Evolutionary conservation across 192 early-diverging fungal genomes (phyloP), one percentile per base, ranked within the genome.

Genomic region (Phycomyces nitens): DNA sequence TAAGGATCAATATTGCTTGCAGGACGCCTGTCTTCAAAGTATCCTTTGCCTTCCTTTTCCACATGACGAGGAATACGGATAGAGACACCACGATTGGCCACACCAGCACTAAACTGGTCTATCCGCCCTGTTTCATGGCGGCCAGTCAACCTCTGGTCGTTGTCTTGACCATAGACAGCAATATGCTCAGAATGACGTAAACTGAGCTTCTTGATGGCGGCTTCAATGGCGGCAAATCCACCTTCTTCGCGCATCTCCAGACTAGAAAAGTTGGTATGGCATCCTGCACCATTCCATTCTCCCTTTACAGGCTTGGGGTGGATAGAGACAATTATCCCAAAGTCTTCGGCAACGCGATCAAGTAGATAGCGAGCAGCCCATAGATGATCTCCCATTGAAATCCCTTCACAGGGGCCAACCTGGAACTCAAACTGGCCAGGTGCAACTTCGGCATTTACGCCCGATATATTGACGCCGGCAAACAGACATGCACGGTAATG

Each of bases 221-320:
- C 71, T 49, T 82, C 62, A 58, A 83, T 83, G 57, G 73, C 73
- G 8, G 60, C 68, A 34, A 83, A 68, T 54, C 81, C 81, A 44
- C 78, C 78, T 58, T 75, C 71, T 15, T 75, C 52, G 54, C 81
- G 71, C 81, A 83, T 83, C 3, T 75, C 66, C 10, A 53, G 42
- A 20, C 81, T 83, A 39, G 81, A 83, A 62, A 69, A 77, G 64
- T 83, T 83, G 5, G 81, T 83, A 23, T 83, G 81, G 57, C 81
- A 79, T 54, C 81, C 81, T n/a, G 81, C 81, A 54, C 81, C 81
- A 18, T 83, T 83, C 81, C 81, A 83, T 43, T 83, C 81, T 59
- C 81, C 81, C 41, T 77, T 77, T 52, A 83, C 77, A 65, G 81
- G 81, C 71, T 83, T 83, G 39, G 81, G 81, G 71, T 82, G 77